Evolutionary conservation across 2,329 filamentous ascomycete species (phyloP).

Genomic region (Calonectria leucothoes): DNA sequence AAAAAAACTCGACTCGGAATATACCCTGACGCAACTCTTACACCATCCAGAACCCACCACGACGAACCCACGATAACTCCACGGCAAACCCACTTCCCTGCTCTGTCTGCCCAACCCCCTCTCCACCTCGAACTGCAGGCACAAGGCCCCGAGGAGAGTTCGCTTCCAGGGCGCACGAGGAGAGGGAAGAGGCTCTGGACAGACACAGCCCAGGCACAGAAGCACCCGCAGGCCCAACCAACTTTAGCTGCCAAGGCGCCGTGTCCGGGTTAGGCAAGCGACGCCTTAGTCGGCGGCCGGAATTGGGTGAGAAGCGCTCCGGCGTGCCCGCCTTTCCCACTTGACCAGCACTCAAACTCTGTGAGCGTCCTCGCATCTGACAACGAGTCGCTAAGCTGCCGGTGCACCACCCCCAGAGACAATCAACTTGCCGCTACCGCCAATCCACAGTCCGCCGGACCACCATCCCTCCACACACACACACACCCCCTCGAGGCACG

Average conservation of each 20-base stretch:
- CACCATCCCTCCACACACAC: slow-evolving; percentile 12
- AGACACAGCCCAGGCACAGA: background rate
- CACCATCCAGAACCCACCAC: slow-evolving; percentile 19
- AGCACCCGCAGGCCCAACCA: background rate
- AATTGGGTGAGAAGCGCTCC: slow-evolving; percentile 16
- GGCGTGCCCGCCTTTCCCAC: slow-evolving; percentile 17
- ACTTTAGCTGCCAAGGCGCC: background rate
- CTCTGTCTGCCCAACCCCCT: background rate
- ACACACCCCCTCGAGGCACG: slow-evolving; percentile 25
- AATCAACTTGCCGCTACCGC: slow-evolving; percentile 4
- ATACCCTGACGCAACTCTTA: slow-evolving; percentile 31
- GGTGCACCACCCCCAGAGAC: slow-evolving; percentile 1
- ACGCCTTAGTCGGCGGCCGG: slow-evolving; percentile 13
- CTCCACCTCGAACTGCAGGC: background rate
- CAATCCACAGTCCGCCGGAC: slow-evolving; percentile 1
- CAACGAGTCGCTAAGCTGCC: slow-evolving; percentile 8
- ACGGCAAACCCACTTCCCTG: background rate
- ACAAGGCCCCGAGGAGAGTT: background rate
- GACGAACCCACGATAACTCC: slow-evolving; percentile 4
- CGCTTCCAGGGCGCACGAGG: background rate
- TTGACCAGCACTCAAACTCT: slow-evolving; percentile 15
- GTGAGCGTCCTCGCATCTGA: slow-evolving; percentile 6
- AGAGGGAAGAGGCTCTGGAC: background rate
- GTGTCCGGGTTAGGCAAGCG: slow-evolving; percentile 4
- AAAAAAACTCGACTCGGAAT: slow-evolving; percentile 8